Base-by-base conservation (phyloP, 768 basidiomycete genomes). In the Tricholoma hemisulphureum region DNA sequence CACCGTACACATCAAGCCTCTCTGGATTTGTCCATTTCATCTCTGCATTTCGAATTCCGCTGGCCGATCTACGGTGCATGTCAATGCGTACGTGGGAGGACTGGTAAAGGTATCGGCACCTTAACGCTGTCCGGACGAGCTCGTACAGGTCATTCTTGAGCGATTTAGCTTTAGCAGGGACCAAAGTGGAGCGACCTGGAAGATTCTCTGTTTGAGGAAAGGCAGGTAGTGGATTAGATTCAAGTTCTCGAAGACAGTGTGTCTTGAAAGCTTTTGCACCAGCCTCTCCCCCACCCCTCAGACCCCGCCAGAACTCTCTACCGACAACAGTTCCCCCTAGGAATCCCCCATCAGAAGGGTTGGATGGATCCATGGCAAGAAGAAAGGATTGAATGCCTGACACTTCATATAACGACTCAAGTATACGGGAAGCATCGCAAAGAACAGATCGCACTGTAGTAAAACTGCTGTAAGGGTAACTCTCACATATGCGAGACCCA, bases 11-110 rank as follows among this genome's bases (percentile, higher is more conserved):
- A 61, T 77, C 73, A 51, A 89, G 67, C 43, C 81, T 76, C 23
- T 83, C 79, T 51, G 81, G 86, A 65, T 86, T 87, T 8, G 84
- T 83, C 87, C 87, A 89, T 67, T 84, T 88, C 87, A 89, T 89
- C 63, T 89, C 87, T 20, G 87, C 86, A 54, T 77, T 83, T 10
- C 83, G 83, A 18, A 83, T 69, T 7, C 86, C 85, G 61, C 83
- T 84, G 6, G 76, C 77, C 4, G 75, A 65, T 67, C 87, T 87
- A 57, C 11, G 23, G 29, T 18, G 23, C 10, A 21, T 45, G 54
- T 11, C 51, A 52, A 48, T 24, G 41, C 26, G n/a, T 26, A 7
- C 14, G 39, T 11, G 20, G 14, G 37, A 52, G 57, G 21, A 61
- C 49, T 51, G 48, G 6, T 51, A 53, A 29, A 45, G 31, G 14